Percentiles rank a stretch among this genome's conserved stretches.
These are phyloP conservation scores for Xylariaceae sp. DNA, from an alignment of 2,329 filamentous ascomycete species.

Conservation along the genomic window DNA sequence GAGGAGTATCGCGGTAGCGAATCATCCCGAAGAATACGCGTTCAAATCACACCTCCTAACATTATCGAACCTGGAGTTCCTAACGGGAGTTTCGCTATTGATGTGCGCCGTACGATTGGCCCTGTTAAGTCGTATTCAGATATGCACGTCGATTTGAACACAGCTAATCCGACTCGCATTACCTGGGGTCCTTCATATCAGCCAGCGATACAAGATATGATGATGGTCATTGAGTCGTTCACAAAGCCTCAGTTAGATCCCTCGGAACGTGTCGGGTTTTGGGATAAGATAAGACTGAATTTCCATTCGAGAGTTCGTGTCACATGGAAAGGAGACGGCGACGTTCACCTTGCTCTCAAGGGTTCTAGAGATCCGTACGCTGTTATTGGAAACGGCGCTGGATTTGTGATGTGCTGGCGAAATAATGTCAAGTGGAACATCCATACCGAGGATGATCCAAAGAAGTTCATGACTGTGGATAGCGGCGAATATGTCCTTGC, in stretches of 20 bases:
- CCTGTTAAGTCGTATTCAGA: constrained; percentile 97
- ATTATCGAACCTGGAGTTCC: constrained; percentile 52
- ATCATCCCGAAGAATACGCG: constrained; percentile 73
- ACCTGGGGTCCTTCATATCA: constrained; percentile 98
- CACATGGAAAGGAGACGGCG: constrained; percentile 91
- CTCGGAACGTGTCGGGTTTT: constrained; percentile 92
- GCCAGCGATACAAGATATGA: constrained; percentile 97
- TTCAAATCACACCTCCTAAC: constrained; percentile 77
- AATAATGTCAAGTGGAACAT: constrained; percentile 88
- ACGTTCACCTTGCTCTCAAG: constrained; percentile 90
- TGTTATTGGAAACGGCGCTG: constrained; percentile 86
- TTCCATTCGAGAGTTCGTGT: constrained; percentile 90
- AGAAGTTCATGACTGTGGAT: constrained; percentile 91
- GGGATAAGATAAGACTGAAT: constrained; percentile 94
- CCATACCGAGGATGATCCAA: constrained; percentile 79
- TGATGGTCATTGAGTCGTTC: constrained; percentile 98
- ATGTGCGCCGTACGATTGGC: constrained; percentile 85
- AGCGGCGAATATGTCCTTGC: constrained; percentile 94
- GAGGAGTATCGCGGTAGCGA: constrained; percentile 83
- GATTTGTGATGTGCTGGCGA: constrained; percentile 98
- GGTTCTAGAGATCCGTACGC: constrained; percentile 89
- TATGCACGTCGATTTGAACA: constrained; percentile 89
- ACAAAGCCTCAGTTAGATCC: constrained; percentile 93
- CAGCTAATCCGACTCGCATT: constrained; percentile 82
- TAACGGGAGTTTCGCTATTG: constrained; percentile 70